Evolutionary conservation across 345 rosid genomes (phyloP), one percentile per base, ranked within the genome.

Genomic region (Diplotaxis tenuifolia): DNA sequence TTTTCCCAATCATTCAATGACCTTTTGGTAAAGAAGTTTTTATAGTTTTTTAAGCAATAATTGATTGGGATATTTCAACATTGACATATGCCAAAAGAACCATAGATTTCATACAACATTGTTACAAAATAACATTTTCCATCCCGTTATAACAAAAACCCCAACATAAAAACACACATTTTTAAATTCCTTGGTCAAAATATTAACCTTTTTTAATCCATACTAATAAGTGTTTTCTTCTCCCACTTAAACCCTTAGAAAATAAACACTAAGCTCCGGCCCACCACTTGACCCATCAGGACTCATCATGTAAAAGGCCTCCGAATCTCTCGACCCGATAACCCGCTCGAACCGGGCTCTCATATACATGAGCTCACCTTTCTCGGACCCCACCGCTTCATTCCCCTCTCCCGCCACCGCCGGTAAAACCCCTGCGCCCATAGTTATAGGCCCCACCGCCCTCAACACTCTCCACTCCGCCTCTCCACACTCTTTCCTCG

Each of bases 371-470:
- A 91, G 81, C 83, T 91, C 99, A 4, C 97, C 99, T 55, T 66
- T 67, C 19, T 81, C 91, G 63, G 85, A 73, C 83, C 85, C 84
- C 15, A 11, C 65, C 53, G 66, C 82, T 63, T 66, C 83, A 23
- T 65, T 63, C 61, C 78, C 84, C 16, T 42, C 69, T 1, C 23
- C 64, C 16, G 0, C 58, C 72, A 8, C 29, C 19, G 76, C 77
- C 64, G 97, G 98, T n/a, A 94, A 73, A 49, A 94, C 98, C 19
- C 98, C 98, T 6, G 97, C 97, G 3, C 98, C 98, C 98, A 91
- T 89, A 1, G 98, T 83, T 1, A 94, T 87, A 6, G 91, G 90
- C 49, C 86, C 95, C 73, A 94, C 88, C 10, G 96, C 87, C 76
- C 83, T 83, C 74, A 94, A 72, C 15, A 94, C 88, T 31, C 74